phyloP scores from a whole-genome alignment of 2,329 filamentous ascomycete genomes.

The Drechslerella stenobrocha region DNA sequence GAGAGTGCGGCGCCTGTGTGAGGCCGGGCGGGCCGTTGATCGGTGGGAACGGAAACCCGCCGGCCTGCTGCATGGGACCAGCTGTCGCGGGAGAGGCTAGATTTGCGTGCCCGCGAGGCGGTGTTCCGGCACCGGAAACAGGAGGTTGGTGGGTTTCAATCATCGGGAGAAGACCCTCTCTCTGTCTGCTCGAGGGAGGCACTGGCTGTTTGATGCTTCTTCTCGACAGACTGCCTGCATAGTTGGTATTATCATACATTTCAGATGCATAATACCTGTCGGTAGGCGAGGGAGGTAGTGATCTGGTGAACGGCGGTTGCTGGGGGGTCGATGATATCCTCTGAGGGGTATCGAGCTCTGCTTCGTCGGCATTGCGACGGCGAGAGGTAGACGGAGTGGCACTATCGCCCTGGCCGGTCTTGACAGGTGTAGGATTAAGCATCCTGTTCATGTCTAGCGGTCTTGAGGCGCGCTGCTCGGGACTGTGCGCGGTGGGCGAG shows the following conservation, averaged over 20 bases:
- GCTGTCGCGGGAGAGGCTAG: conserved; percentile 27
- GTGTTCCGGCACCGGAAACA: conserved; percentile 25
- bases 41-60: conserved; percentile 39
- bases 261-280: conserved; percentile 37
- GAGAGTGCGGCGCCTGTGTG: conserved; percentile 17
- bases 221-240: conserved; percentile 19
- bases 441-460: conserved; percentile 52
- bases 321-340: conserved; percentile 47
- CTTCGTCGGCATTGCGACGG: conserved; percentile 39
- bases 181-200: conserved; percentile 36
- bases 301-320: conserved; percentile 43
- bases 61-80: conserved; percentile 20
- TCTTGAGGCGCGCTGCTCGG: conserved; percentile 50
- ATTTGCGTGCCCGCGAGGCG: conserved; percentile 24
- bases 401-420: conserved; percentile 47
- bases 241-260: conserved; percentile 25
- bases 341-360: conserved; percentile 45
- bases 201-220: conserved; percentile 46
- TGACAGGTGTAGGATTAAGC: conserved; percentile 52
- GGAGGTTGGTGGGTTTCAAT: conserved; percentile 38
- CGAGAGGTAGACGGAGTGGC: conserved; percentile 45
- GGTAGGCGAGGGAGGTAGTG: conserved; percentile 44
- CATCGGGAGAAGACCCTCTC: conserved; percentile 44
- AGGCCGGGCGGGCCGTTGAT: conserved; percentile 42
- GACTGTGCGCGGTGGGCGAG: conserved; percentile 50